Base-by-base conservation (phyloP, 495 filamentous ascomycete species). In the Ascodesmis nigricans region DNA sequence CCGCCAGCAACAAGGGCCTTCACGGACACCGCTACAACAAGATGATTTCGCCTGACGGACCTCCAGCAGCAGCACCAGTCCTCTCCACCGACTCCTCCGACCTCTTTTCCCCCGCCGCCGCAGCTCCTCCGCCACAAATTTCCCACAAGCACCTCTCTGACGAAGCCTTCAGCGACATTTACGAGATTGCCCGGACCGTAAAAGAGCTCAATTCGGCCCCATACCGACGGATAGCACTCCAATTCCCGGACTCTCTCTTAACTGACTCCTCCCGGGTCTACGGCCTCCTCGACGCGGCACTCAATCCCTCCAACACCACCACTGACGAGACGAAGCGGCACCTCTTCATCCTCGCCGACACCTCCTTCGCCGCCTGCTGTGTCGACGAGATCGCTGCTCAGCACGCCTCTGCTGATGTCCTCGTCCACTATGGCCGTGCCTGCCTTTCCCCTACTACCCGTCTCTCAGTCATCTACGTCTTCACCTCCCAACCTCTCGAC, bases 361-460 rank as follows among this genome's bases (percentile, higher is more conserved):
- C 87, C 5, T 92, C 83, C 1, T 99, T 95, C 55, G 84, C 87
- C 28, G 69, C 83, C 3, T 99, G 87, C 58, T 99, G 87, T 52
- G 82, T 93, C 31, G 87, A 99, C 42, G 87, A 99, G 55, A 75
- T 95, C 29, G 90, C 87, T 1, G 87, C 90, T 10, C 84, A 95
- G 48, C 90, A 99, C 54, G 75, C 78, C 19, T 63, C 79, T 47
- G 83, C 87, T 4, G 75, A 95, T 33, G 80, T 77, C 3, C 75
- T 95, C 3, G 77, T 99, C 11, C 87, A 99, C 52, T 99, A 95
- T 47, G 87, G 87, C 15, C 66, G 84, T 26, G 73, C 82, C 0
- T 99, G 87, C 53, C 60, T 99, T 16, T 91, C 78, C 1, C 90
- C 87, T 1, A 91, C 84, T 0, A 75, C 78, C 3, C 62, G 83